These are phyloP conservation scores for Penicillium diatomitis DNA, from an alignment of 495 filamentous ascomycete species.

Conservation along the genomic window DNA sequence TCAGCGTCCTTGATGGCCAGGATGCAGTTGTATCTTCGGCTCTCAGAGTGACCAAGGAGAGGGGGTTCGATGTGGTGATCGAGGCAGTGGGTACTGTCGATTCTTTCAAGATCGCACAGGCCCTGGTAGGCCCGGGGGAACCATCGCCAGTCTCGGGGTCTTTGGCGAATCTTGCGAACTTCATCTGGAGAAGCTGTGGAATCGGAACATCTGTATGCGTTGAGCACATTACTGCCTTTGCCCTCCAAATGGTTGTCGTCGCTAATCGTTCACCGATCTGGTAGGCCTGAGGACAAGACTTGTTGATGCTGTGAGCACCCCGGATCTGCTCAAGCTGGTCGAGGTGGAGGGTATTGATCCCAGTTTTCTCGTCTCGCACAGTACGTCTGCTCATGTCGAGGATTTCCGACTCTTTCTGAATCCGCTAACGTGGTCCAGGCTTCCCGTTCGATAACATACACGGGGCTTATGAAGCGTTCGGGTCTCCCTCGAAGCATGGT, in stretches of 20 bases:
- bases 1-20: slow-evolving; percentile 2
- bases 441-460: neutral
- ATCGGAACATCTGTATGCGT: slow-evolving; percentile 30
- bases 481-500: neutral
- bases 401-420: neutral
- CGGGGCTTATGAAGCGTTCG: neutral
- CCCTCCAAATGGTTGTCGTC: no score
- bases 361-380: neutral
- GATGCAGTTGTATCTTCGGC: no score
- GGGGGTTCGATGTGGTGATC: slow-evolving; percentile 42
- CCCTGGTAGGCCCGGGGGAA: slow-evolving; percentile 38
- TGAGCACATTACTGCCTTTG: neutral
- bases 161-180: slow-evolving; percentile 32
- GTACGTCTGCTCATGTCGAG: neutral
- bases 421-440: neutral
- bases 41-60: slow-evolving; percentile 22
- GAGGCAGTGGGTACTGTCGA: slow-evolving; percentile 41
- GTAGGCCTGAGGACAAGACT: slow-evolving; percentile 1
- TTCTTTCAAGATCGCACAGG: slow-evolving; percentile 35
- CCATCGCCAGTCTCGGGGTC: slow-evolving; percentile 44
- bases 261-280: no score
- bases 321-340: neutral
- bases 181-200: slow-evolving; percentile 28
- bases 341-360: neutral
- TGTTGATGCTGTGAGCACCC: slow-evolving; percentile 2